Conservation (phyloP, 257 asterid species). For the Cinchona pubescens region DNA sequence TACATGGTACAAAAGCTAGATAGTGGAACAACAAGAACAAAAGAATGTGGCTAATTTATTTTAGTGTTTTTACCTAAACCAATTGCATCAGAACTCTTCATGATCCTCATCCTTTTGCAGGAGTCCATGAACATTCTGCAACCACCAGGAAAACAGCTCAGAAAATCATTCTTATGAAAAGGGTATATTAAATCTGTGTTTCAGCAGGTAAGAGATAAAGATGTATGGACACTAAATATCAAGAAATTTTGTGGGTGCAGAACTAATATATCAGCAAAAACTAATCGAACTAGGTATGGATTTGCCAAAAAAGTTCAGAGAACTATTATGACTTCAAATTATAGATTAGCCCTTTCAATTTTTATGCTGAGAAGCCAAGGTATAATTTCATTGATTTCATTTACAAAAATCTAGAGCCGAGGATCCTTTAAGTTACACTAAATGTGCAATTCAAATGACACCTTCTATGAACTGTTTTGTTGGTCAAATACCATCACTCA, state of each 20-base stretch:
- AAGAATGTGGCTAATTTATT: neutral
- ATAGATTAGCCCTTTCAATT: neutral
- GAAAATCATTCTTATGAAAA: neutral
- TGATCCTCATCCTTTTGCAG: conserved; percentile 44
- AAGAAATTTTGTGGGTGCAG: neutral
- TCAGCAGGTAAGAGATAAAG: neutral
- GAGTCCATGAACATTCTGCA: conserved; percentile 41
- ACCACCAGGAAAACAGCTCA: conserved; percentile 10
- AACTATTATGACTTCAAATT: neutral
- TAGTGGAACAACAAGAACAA: conserved; percentile 6
- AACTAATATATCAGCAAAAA: neutral
- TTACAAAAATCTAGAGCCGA: neutral
- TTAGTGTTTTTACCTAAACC: conserved; percentile 30
- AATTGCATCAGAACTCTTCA: conserved; percentile 45
- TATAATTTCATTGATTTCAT: neutral
- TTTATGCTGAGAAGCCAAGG: neutral
- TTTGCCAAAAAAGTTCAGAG: neutral
- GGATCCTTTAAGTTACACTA: neutral
- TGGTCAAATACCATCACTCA: neutral
- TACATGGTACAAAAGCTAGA: neutral
- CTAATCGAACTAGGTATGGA: neutral
- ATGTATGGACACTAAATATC: neutral
- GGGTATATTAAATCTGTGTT: neutral
- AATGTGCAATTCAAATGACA: neutral
- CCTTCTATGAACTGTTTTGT: neutral